Percentiles rank a stretch among this genome's conserved stretches.
Conservation (phyloP, 2,329 filamentous ascomycete genomes). For the Onygenales sp. region DNA sequence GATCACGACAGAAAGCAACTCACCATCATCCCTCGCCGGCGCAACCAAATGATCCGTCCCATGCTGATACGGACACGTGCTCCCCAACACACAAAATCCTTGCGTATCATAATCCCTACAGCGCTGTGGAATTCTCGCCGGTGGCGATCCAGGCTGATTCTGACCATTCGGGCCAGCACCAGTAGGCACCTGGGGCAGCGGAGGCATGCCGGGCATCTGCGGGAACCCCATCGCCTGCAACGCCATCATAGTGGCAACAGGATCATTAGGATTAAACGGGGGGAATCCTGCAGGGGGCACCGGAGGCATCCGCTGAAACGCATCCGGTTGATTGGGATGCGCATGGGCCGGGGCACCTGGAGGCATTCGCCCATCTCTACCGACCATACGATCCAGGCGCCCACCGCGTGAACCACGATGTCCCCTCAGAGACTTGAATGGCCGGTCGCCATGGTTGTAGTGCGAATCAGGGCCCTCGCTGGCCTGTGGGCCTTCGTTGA, state of each 20-base stretch:
- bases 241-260: constrained; percentile 44
- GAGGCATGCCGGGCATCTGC: constrained; percentile 38
- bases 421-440: constrained; percentile 37
- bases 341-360: neutral
- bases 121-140: constrained; percentile 28
- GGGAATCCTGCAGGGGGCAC: constrained; percentile 37
- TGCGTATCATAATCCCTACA: constrained; percentile 51
- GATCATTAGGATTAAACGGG: constrained; percentile 46
- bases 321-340: constrained; percentile 14
- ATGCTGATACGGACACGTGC: constrained; percentile 50
- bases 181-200: constrained; percentile 25
- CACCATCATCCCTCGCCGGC: constrained; percentile 30
- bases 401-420: constrained; percentile 22
- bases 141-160: constrained; percentile 20
- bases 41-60: constrained; percentile 37
- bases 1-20: neutral
- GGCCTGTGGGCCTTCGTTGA: constrained; percentile 40
- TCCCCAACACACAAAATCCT: constrained; percentile 49
- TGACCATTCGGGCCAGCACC: neutral
- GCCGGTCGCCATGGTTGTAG: constrained; percentile 31
- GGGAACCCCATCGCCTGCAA: constrained; percentile 46
- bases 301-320: constrained; percentile 31
- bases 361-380: constrained; percentile 27
- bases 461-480: constrained; percentile 34
- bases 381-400: constrained; percentile 16